A percentile compares a stretch with the other conserved stretches of the same genome.
These are phyloP conservation scores for Chalaropsis ovoidea DNA, from an alignment of 2,329 filamentous ascomycete genomes.

Conservation along the genomic window DNA sequence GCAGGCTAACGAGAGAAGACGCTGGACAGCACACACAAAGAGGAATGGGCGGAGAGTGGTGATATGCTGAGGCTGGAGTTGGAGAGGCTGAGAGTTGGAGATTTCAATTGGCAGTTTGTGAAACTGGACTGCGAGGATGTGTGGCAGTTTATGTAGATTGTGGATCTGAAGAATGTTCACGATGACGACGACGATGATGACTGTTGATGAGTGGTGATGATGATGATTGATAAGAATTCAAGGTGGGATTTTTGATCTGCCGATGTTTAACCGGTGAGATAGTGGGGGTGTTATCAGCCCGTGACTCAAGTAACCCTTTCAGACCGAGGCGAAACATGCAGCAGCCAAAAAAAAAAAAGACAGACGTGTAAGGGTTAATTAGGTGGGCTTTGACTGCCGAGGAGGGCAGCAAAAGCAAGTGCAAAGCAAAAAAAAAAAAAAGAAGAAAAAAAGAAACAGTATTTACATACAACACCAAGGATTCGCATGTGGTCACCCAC, in stretches of 20 bases:
- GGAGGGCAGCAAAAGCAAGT: too few relatives aligned
- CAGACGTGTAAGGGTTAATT: background rate
- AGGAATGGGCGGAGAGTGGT: background rate
- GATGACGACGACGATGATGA: background rate
- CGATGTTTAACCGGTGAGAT: background rate
- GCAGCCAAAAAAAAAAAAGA: background rate
- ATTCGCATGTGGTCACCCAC: constrained; percentile 16
- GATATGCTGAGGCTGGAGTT: too few relatives aligned
- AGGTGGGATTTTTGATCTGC: background rate
- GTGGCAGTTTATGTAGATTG: background rate
- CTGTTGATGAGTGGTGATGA: background rate
- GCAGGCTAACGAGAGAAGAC: background rate
- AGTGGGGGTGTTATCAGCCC: background rate
- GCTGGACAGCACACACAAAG: background rate
- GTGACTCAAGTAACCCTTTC: too few relatives aligned
- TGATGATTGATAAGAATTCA: background rate
- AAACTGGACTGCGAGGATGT: background rate
- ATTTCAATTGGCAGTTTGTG: background rate
- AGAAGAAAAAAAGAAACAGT: background rate
- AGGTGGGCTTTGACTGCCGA: too few relatives aligned
- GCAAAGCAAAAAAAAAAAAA: too few relatives aligned
- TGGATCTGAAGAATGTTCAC: background rate
- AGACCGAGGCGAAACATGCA: background rate
- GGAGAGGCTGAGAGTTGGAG: background rate
- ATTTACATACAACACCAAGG: constrained; percentile 13